Base-by-base conservation (phyloP, 2,329 filamentous ascomycete species). In the Ophiobolus disseminans region DNA sequence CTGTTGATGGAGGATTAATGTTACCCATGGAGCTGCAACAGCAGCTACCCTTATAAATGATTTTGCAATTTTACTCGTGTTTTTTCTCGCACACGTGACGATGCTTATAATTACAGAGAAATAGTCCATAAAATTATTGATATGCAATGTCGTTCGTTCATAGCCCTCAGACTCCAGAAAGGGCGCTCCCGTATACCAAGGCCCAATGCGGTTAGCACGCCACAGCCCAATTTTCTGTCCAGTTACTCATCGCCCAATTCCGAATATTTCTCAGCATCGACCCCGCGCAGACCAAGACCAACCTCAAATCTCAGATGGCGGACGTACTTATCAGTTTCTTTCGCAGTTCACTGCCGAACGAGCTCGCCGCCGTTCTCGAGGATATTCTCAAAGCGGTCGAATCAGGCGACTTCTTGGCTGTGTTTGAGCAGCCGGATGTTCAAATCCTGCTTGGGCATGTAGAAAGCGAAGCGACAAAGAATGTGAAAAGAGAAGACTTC, bases 311-410 rank as follows among this genome's bases (percentile, higher is more conserved):
- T 46, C 62, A 55, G 4, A 79, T 78, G 76, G 62, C 64, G 7
- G 78, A 80, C 51, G 60, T 74, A 13, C 58, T 80, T 6, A 38
- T 79, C 9, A 47, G 40, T n/a, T 74, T 75, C 56, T 67, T 79
- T 17, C 70, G 75, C 26, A 63, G 59, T 20, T 70, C 65, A 9
- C 58, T 80, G 36, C 76, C 77, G 0, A 67, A 73, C 7, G 77
- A 79, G 48, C 60, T 79, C 2, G 72, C 68, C 9, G 57, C 58
- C 7, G 62, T 73, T 9, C 62, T 77, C 3, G 63, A 70, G 43
- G 62, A 70, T 22, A 63, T 71, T 10, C 57, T 80, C 19, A 61
- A 68, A 22, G 57, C 68, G 5, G 64, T 77, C 31, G 74, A 78
- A 62, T 63, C 68, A 22, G 77, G 76, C 42, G 62, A 79, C 34